These are phyloP conservation scores for Komagataella populi DNA, from an alignment of 805 yeast genomes.

Conservation along the genomic window DNA sequence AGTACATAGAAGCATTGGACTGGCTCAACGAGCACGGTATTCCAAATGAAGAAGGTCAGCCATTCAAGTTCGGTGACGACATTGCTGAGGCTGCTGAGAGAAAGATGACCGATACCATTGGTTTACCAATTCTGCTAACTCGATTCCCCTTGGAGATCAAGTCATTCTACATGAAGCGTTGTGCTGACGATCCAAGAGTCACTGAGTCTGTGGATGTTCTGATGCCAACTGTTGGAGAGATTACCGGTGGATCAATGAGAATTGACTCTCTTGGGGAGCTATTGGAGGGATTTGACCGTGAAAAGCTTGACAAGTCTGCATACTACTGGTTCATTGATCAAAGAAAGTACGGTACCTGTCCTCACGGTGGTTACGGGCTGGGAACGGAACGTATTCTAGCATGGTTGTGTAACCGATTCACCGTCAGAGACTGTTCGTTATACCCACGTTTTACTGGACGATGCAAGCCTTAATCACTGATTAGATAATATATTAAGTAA, in stretches of 20 bases:
- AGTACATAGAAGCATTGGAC: slow-evolving; percentile 78
- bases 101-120: slow-evolving; percentile 91
- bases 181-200: slow-evolving; percentile 81
- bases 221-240: slow-evolving; percentile 99
- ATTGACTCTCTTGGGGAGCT: slow-evolving; percentile 71
- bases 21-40: slow-evolving; percentile 96
- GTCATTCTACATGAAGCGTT: slow-evolving; percentile 95
- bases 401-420: slow-evolving; percentile 95
- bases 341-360: slow-evolving; percentile 94
- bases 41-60: slow-evolving; percentile 87
- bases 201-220: slow-evolving; percentile 97
- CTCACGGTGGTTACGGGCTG: slow-evolving; percentile 98
- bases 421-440: slow-evolving; percentile 95
- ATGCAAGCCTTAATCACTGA: slow-evolving; percentile 68
- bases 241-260: slow-evolving; percentile 99
- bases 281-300: slow-evolving; percentile 85
- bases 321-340: slow-evolving; percentile 97
- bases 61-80: slow-evolving; percentile 94
- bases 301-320: slow-evolving; percentile 64
- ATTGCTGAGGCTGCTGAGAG: slow-evolving; percentile 99
- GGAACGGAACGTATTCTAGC: slow-evolving; percentile 98
- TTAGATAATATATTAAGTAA: not conserved
- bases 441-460: slow-evolving; percentile 98
- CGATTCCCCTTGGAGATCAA: slow-evolving; percentile 96
- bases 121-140: slow-evolving; percentile 82